A percentile compares a stretch with the other conserved stretches of the same genome.
Evolutionary conservation across 495 filamentous ascomycete species (phyloP).

Genomic region (Aspergillus sparsus): DNA sequence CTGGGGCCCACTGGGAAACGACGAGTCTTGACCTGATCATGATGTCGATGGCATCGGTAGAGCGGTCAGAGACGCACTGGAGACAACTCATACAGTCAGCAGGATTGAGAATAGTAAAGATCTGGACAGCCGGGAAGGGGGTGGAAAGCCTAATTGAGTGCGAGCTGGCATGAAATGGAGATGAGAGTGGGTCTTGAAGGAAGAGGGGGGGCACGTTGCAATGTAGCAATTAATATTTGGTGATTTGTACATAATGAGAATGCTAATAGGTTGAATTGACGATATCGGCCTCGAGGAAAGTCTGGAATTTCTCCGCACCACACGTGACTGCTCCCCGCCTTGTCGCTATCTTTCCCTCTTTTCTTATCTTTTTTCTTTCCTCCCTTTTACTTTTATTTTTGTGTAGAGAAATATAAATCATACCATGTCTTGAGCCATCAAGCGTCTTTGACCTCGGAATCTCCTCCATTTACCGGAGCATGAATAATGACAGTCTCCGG

Average conservation of each 20-base stretch:
- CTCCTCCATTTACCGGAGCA: constrained; percentile 7
- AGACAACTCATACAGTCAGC: constrained; percentile 22
- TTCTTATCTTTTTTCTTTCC: constrained; percentile 11
- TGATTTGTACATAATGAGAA: constrained; percentile 5
- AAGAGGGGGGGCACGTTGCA: not conserved
- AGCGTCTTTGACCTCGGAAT: not conserved
- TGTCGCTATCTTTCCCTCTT: not conserved
- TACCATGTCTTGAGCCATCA: constrained; percentile 13
- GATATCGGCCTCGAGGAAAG: not conserved
- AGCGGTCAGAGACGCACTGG: constrained; percentile 32
- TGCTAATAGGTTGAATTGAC: not conserved
- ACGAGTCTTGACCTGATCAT: constrained; percentile 32
- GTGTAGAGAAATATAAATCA: not conserved
- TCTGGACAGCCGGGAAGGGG: constrained; percentile 29
- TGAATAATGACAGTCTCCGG: constrained; percentile 25
- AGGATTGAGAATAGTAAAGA: constrained; percentile 32
- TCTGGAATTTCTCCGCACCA: constrained; percentile 11
- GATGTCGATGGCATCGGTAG: constrained; percentile 26
- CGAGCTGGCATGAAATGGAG: constrained; percentile 23
- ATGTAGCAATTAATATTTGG: not conserved
- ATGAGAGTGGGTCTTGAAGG: not conserved
- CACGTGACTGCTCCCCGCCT: constrained; percentile 16
- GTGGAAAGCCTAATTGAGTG: constrained; percentile 37
- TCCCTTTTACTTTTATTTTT: constrained; percentile 1
- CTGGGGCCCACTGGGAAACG: constrained; percentile 26